Base-by-base conservation (phyloP, 2,329 filamentous ascomycete genomes). In the Claviceps arundinis region DNA sequence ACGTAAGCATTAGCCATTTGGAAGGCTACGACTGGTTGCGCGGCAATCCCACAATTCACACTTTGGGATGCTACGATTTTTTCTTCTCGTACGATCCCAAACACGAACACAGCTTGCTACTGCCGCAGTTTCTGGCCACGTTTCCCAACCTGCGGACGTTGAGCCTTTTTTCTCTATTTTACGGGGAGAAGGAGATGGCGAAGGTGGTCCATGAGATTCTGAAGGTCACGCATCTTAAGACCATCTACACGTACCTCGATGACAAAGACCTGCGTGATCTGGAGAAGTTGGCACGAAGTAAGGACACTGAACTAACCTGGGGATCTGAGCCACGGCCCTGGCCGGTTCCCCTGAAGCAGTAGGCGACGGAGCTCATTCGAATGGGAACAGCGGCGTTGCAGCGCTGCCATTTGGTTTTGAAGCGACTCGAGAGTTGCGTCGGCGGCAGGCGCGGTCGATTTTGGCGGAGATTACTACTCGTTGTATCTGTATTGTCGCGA, bases 81-180 rank as follows among this genome's bases (percentile, higher is more conserved):
- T 57, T 60, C 37, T 70, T 71, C 55, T 58, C 56, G 46, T 48
- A 54, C 3, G 60, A 61, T n/a, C 61, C 65, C 4, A 56, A 51
- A 19, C 59, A 57, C 16, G 59, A 65, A 9, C 55, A 61, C 0
- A 62, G 68, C 9, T 44, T 64, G 16, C 63, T 65, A 0, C 54
- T 70, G 14, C 62, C 64, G 1, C 54, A 53, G 4, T 70, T 70
- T 54, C 59, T 70, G 9, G 63, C 61, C 5, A 66, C 54, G 40
- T 67, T 70, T 44, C 68, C 68, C 1, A 64, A 64, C 26, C 60
- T 70, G 7, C 64, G 70, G 52, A 60, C 59, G 8, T 55, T 70
- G 24, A 65, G 67, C 56, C 60, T 70, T n/a, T 59, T 57, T 30
- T 65, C 66, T 2, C 56, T 57, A 2, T 52, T 62, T 47, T 68